Conservation (phyloP, 257 asterid genomes). For the Solanum tacnaense region DNA sequence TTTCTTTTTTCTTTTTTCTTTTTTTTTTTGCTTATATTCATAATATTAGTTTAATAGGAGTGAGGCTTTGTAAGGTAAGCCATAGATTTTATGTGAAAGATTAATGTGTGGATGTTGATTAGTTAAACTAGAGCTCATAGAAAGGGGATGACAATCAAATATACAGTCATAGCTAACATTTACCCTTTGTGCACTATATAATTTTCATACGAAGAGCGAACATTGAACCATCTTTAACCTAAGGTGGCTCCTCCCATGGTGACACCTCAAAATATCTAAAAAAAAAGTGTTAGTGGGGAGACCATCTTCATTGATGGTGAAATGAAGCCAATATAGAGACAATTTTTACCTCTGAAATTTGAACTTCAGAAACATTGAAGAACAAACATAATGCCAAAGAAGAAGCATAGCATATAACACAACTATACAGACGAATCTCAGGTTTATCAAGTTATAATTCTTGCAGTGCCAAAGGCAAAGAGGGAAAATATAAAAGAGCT, state of each 20-base stretch:
- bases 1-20: accelerated
- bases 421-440: conserved; percentile 47
- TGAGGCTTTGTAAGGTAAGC: neutral
- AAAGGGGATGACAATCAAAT: neutral
- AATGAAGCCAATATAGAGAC: neutral
- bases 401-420: neutral
- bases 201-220: too few species aligned
- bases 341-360: neutral
- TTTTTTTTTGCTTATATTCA: neutral
- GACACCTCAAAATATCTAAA: neutral
- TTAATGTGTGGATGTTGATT: neutral
- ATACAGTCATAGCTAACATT: neutral
- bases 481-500: neutral
- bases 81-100: neutral
- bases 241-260: neutral
- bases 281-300: neutral
- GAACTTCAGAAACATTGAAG: neutral
- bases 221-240: neutral
- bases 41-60: neutral
- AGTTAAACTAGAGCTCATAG: neutral
- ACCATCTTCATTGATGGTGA: neutral
- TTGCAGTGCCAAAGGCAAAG: conserved; percentile 13
- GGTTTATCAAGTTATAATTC: conserved; percentile 17
- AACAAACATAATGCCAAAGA: conserved; percentile 4
- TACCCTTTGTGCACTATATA: neutral